phyloP scores from a whole-genome alignment of 2,329 filamentous ascomycete species.

The Penicillium corylophilum region DNA sequence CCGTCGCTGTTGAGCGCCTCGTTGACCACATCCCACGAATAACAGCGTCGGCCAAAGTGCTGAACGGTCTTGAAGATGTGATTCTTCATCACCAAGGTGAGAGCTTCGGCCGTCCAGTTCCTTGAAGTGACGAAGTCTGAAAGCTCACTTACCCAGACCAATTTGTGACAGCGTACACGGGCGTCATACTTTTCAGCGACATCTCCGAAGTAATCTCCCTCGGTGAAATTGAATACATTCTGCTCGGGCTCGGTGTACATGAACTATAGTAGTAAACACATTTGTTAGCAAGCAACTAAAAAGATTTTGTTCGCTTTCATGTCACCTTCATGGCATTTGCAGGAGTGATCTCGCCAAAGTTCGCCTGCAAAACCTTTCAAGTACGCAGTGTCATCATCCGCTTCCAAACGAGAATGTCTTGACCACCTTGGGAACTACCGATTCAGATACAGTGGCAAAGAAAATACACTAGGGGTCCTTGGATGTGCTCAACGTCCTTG shows the following conservation, averaged over 20 bases:
- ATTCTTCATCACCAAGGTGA: constrained; percentile 53
- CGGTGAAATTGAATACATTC: constrained; percentile 56
- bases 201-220: constrained; percentile 50
- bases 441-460: too few relatives aligned
- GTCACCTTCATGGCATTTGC: constrained; percentile 56
- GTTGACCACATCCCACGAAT: constrained; percentile 35
- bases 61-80: constrained; percentile 29
- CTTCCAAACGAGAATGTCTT: too few relatives aligned
- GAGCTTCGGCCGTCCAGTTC: constrained; percentile 56
- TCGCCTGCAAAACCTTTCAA: constrained; percentile 52
- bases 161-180: constrained; percentile 61
- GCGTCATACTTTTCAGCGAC: constrained; percentile 35
- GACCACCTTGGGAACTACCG: too few relatives aligned
- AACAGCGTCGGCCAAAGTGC: constrained; percentile 26
- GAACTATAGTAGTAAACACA: constrained; percentile 45
- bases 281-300: not conserved
- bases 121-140: constrained; percentile 49
- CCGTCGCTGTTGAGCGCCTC: constrained; percentile 42
- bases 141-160: constrained; percentile 44
- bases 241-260: constrained; percentile 57
- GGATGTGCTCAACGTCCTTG: too few relatives aligned
- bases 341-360: constrained; percentile 64
- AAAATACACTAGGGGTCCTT: too few relatives aligned
- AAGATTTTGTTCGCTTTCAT: not conserved
- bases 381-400: constrained; percentile 58